Conservation (phyloP, 1,284 basidiomycete genomes). For the Puccinia hordei region DNA sequence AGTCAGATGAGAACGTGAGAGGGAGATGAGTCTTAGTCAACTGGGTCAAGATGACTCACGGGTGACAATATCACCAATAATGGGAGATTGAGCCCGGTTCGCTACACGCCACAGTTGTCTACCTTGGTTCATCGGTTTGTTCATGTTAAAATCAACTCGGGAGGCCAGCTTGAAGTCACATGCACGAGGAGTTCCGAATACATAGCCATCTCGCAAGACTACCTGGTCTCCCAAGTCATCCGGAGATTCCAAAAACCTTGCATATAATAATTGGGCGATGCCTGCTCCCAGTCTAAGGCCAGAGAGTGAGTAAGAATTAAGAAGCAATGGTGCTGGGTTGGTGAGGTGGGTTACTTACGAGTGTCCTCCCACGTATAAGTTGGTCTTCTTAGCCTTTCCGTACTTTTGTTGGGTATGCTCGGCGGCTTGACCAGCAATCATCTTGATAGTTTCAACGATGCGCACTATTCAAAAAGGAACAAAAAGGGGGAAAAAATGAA, state of each 20-base stretch:
- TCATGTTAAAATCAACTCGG: slow-evolving; percentile 31
- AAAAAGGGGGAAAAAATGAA: neutral
- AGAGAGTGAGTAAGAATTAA: neutral
- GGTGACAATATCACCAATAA: slow-evolving; percentile 37
- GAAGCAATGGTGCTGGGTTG: neutral
- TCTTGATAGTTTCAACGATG: slow-evolving; percentile 42
- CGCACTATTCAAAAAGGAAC: slow-evolving; percentile 4
- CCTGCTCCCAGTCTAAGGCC: slow-evolving; percentile 39
- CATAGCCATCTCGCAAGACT: slow-evolving; percentile 39
- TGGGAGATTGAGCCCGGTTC: slow-evolving; percentile 25
- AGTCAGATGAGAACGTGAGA: neutral
- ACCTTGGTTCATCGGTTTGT: slow-evolving; percentile 21
- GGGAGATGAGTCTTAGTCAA: neutral
- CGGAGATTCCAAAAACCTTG: slow-evolving; percentile 40
- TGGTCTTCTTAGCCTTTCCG: slow-evolving; percentile 21
- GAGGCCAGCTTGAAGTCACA: slow-evolving; percentile 37
- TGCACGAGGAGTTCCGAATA: slow-evolving; percentile 40
- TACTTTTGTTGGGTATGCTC: slow-evolving; percentile 8
- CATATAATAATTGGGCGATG: slow-evolving; percentile 43
- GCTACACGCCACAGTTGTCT: slow-evolving; percentile 31
- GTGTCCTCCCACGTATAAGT: slow-evolving; percentile 42
- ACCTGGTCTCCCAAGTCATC: slow-evolving; percentile 40
- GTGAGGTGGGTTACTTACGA: slow-evolving; percentile 16
- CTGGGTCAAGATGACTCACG: neutral
- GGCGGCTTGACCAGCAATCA: slow-evolving; percentile 37